phyloP scores from a whole-genome alignment of 2,329 filamentous ascomycete genomes.

The Diaporthe sp. region DNA sequence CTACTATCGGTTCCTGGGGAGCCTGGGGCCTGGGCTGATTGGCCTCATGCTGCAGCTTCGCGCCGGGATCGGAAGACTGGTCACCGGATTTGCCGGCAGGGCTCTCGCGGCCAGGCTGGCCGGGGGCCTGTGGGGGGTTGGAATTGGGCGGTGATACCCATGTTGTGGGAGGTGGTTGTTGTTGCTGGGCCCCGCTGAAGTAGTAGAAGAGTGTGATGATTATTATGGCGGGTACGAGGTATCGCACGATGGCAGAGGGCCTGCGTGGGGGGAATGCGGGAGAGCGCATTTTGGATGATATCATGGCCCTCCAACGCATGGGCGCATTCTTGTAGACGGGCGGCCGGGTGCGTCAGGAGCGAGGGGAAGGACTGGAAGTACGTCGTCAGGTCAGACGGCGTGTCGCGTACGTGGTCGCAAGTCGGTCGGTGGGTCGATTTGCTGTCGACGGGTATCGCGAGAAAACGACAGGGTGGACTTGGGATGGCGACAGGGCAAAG shows the following conservation, averaged over 20 bases:
- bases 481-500: neutral
- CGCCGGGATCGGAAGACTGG: slow-evolving; percentile 27
- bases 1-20: slow-evolving; percentile 35
- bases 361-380: neutral
- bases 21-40: slow-evolving; percentile 25
- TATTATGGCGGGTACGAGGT: slow-evolving; percentile 50
- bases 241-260: slow-evolving; percentile 55
- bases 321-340: slow-evolving; percentile 36
- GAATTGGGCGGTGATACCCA: neutral
- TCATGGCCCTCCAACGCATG: slow-evolving; percentile 44
- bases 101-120: slow-evolving; percentile 33
- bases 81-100: slow-evolving; percentile 35
- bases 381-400: neutral
- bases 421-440: neutral
- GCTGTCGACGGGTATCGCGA: neutral
- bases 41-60: slow-evolving; percentile 37
- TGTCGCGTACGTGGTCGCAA: slow-evolving; percentile 15
- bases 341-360: slow-evolving; percentile 21
- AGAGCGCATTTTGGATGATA: slow-evolving; percentile 49
- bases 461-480: slow-evolving; percentile 23
- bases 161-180: neutral
- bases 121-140: slow-evolving; percentile 6
- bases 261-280: slow-evolving; percentile 56
- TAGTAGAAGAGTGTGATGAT: slow-evolving; percentile 53
- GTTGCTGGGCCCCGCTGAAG: slow-evolving; percentile 29